phyloP scores from a whole-genome alignment of 1,284 basidiomycete species.

The Cryptococcus sp. region DNA sequence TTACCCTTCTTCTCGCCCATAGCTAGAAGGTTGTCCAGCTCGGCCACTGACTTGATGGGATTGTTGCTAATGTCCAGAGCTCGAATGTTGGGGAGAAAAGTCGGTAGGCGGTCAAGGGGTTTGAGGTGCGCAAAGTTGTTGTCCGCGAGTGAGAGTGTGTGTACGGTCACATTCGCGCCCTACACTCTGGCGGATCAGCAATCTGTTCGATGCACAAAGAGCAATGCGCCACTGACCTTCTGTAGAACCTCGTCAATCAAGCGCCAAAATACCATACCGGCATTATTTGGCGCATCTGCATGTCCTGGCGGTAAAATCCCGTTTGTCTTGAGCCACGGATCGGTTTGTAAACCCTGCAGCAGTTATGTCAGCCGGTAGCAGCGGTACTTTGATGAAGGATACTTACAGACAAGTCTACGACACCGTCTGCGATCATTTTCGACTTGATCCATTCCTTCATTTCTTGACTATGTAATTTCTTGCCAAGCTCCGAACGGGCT shows the following conservation, averaged over 20 bases:
- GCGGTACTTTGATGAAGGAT: background rate
- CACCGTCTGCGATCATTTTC: constrained; percentile 36
- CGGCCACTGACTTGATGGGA: constrained; percentile 31
- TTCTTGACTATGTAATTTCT: constrained; percentile 36
- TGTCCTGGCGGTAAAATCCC: constrained; percentile 48
- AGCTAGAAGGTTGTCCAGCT: constrained; percentile 38
- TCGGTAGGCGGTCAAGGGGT: constrained; percentile 38
- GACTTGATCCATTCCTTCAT: constrained; percentile 48
- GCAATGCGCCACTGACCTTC: constrained; percentile 22
- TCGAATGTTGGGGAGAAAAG: constrained; percentile 44
- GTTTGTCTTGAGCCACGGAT: constrained; percentile 43
- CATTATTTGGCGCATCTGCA: constrained; percentile 35
- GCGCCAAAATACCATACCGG: constrained; percentile 47
- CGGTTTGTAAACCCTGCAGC: constrained; percentile 36
- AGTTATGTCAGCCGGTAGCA: background rate
- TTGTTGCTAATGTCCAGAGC: constrained; percentile 51
- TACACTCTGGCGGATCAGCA: background rate
- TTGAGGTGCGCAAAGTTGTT: constrained; percentile 41
- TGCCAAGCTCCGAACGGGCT: constrained; percentile 36
- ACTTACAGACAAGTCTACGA: constrained; percentile 49
- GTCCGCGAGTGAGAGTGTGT: constrained; percentile 46
- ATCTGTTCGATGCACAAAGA: background rate
- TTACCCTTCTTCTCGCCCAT: constrained; percentile 45
- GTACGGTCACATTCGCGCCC: constrained; percentile 28
- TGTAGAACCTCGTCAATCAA: constrained; percentile 42